Conservation (phyloP, 352 stramenopile species). For the Globisporangium takayamanum region DNA sequence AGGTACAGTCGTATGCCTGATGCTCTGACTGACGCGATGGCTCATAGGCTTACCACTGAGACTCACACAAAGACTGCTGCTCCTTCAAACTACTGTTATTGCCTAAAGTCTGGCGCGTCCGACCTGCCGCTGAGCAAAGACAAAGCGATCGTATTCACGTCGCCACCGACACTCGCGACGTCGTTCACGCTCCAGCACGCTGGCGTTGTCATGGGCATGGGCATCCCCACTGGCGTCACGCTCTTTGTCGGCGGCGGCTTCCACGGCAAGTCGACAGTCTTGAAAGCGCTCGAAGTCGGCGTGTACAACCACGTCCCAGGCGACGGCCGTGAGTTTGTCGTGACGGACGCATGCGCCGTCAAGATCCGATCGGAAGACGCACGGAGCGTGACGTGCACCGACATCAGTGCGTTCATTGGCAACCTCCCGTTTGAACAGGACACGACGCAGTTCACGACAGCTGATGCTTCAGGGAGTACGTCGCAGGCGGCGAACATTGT, state of each 20-base stretch:
- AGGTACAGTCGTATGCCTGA: constrained; percentile 15
- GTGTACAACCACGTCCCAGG: constrained; percentile 95
- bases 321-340: constrained; percentile 94
- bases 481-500: constrained; percentile 96
- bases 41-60: not conserved
- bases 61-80: not conserved
- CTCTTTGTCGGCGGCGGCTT: constrained; percentile 96
- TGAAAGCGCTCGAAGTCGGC: constrained; percentile 91
- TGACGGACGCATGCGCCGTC: constrained; percentile 75
- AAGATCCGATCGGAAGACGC: constrained; percentile 96
- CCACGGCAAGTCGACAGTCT: constrained; percentile 96
- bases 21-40: not conserved
- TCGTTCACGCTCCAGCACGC: constrained; percentile 87
- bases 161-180: constrained; percentile 63
- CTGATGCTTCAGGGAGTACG: constrained; percentile 94
- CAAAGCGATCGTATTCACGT: constrained; percentile 79
- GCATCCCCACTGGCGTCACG: constrained; percentile 91
- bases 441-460: constrained; percentile 89
- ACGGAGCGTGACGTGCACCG: constrained; percentile 82
- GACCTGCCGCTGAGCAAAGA: constrained; percentile 39
- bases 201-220: constrained; percentile 88
- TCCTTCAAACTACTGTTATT: not conserved
- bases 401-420: constrained; percentile 96
- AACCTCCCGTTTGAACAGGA: constrained; percentile 94
- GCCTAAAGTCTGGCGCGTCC: constrained; percentile 39